Conservation (phyloP, 2,329 filamentous ascomycete genomes). For the Fonsecaea pugnacius region DNA sequence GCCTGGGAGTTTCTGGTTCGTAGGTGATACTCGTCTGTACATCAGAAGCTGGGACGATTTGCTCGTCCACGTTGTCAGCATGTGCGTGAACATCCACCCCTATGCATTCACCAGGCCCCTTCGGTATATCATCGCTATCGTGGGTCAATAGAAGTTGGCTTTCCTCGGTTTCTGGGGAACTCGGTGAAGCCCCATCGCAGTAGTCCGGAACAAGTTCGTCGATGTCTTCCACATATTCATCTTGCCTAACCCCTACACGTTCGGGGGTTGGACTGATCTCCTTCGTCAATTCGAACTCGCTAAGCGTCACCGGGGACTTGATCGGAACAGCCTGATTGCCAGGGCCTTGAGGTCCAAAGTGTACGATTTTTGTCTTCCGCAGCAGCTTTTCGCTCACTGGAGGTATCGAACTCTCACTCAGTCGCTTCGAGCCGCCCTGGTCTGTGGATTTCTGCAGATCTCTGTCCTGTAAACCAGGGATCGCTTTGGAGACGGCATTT, state of each 20-base stretch:
- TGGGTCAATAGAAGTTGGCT: background rate
- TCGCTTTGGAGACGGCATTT: background rate
- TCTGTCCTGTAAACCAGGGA: background rate
- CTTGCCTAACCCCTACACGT: background rate
- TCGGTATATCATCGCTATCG: background rate
- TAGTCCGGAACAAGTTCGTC: background rate
- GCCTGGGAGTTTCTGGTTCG: conserved; percentile 14
- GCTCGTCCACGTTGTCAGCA: background rate
- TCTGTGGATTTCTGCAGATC: conserved; percentile 9
- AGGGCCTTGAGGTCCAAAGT: conserved; percentile 27
- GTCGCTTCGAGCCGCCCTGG: conserved; percentile 1
- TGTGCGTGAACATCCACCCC: background rate
- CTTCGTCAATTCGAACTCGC: background rate
- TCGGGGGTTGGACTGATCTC: background rate
- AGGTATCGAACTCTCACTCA: conserved; percentile 25
- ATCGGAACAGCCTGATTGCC: conserved; percentile 25
- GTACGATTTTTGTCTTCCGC: conserved; percentile 26
- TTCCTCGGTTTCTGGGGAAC: conserved; percentile 1
- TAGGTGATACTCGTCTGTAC: background rate
- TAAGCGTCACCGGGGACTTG: background rate
- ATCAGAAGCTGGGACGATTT: background rate
- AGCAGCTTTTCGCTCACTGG: conserved; percentile 24
- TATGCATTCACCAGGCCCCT: background rate
- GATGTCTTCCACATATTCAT: conserved; percentile 1
- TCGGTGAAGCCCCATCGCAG: background rate